Conservation (phyloP, 177 flowering plant species). For the Vitis hybrid region DNA sequence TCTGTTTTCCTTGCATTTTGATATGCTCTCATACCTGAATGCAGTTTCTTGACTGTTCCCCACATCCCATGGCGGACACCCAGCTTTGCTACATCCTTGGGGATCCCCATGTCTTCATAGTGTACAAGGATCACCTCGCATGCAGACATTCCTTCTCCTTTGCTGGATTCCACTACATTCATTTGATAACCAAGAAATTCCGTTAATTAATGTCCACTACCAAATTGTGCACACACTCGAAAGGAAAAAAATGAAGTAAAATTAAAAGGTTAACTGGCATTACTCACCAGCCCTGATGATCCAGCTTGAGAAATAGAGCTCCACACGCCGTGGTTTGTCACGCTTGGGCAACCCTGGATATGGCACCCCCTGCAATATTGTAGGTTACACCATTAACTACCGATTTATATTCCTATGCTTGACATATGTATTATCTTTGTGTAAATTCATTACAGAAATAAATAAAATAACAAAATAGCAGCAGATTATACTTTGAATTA, state of each 20-base stretch:
- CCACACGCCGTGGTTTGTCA: slow-evolving; percentile 96
- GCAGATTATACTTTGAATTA: background rate
- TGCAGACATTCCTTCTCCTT: slow-evolving; percentile 85
- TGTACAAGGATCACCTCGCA: slow-evolving; percentile 88
- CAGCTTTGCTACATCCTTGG: slow-evolving; percentile 91
- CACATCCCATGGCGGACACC: slow-evolving; percentile 98
- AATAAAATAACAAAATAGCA: background rate
- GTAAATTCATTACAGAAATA: too few species aligned
- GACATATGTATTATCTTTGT: background rate
- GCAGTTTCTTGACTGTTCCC: slow-evolving; percentile 94
- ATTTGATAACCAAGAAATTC: background rate
- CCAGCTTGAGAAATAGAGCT: slow-evolving; percentile 95
- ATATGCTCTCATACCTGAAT: slow-evolving; percentile 86
- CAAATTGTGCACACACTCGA: too few species aligned
- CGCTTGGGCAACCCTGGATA: slow-evolving; percentile 66
- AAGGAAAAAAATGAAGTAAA: background rate
- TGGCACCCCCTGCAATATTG: slow-evolving; percentile 66
- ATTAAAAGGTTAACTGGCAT: background rate
- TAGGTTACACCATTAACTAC: background rate
- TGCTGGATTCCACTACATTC: slow-evolving; percentile 77
- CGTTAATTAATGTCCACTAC: too few species aligned
- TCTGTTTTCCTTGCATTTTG: slow-evolving; percentile 69
- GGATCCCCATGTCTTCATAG: slow-evolving; percentile 98
- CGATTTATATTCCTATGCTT: background rate
- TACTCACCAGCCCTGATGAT: slow-evolving; percentile 70